Evolutionary conservation across 768 basidiomycete genomes (phyloP), one percentile per base, ranked within the genome.

Genomic region (Russula dissimulans): DNA sequence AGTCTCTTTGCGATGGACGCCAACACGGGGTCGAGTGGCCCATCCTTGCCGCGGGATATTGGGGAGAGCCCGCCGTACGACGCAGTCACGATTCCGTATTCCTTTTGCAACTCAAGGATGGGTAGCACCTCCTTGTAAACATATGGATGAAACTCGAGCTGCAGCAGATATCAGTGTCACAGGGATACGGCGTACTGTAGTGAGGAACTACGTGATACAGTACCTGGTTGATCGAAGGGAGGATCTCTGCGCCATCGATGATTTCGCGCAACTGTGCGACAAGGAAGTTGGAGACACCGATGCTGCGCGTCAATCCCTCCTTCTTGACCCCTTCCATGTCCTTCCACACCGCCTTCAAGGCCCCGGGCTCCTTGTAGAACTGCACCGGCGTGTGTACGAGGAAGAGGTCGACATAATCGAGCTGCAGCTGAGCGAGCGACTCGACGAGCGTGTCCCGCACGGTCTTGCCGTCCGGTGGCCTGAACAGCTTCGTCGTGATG

Each of bases 261-360:
- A 84, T 70, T 26, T 75, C 71, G 54, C 77, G 70, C 48, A 84
- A 68, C 31, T 79, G 69, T 45, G 71, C 65, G 18, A 74, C 67
- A 17, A 72, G 72, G 68, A 79, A 80, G 71, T 85, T 85, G n/a
- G 79, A 80, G 15, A 85, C 79, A 5, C 83, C 82, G 44, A 80
- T 76, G 53, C 65, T 71, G 65, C 66, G 71, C 22, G 69, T 57
- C 34, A 76, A 66, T 3, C 81, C 81, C 58, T 74, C 73, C 51
- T 70, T 67, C 68, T 77, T 72, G 50, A 76, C 52, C 11, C 68
- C 72, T 61, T 79, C 78, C 68, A 81, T 69, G 45, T 70, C 67
- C 62, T 72, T 72, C 79, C 79, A 81, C 39, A 74, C 68, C n/a
- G 66, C 67, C 57, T 72, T 72, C 54, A 78, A 58, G 26, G 49